phyloP scores from a whole-genome alignment of 331 rosid species.

The Malus hybrid region DNA sequence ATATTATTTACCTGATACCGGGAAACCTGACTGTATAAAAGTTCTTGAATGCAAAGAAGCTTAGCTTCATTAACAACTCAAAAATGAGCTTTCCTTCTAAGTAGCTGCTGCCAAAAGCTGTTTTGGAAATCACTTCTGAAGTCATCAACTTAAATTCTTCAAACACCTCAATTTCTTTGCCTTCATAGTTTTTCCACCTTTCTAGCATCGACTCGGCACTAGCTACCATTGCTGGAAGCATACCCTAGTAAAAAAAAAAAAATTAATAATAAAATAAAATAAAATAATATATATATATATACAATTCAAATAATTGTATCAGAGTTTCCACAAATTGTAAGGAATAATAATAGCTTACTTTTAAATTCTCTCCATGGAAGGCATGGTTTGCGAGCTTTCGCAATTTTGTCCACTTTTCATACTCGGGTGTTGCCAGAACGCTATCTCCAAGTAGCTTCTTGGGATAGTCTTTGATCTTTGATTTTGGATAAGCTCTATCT shows the following conservation, averaged over 20 bases:
- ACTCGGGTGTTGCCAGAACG: neutral
- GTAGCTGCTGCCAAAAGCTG: slow-evolving; percentile 3
- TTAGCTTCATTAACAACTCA: neutral
- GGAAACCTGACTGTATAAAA: neutral
- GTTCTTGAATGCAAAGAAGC: neutral
- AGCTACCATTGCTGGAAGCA: neutral
- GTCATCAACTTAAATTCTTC: neutral
- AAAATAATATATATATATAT: too few relatives aligned
- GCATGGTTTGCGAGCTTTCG: slow-evolving; percentile 18
- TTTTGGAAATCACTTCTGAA: neutral
- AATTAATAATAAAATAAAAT: too few relatives aligned
- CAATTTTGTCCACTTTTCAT: slow-evolving; percentile 23
- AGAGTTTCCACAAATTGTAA: neutral
- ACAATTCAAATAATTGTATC: neutral
- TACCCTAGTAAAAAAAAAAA: neutral
- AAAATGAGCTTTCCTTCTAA: neutral
- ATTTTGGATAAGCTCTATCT: slow-evolving; percentile 3
- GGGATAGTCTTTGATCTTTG: neutral
- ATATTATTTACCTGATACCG: neutral
- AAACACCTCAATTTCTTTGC: slow-evolving; percentile 1
- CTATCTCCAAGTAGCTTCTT: slow-evolving; percentile 23
- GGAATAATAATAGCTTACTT: slow-evolving; percentile 3
- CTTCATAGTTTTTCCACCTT: neutral
- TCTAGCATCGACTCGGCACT: neutral
- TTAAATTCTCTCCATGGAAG: slow-evolving; percentile 24